These are phyloP conservation scores for Vigna trinervia DNA, from an alignment of 306 rosid species.

Conservation along the genomic window DNA sequence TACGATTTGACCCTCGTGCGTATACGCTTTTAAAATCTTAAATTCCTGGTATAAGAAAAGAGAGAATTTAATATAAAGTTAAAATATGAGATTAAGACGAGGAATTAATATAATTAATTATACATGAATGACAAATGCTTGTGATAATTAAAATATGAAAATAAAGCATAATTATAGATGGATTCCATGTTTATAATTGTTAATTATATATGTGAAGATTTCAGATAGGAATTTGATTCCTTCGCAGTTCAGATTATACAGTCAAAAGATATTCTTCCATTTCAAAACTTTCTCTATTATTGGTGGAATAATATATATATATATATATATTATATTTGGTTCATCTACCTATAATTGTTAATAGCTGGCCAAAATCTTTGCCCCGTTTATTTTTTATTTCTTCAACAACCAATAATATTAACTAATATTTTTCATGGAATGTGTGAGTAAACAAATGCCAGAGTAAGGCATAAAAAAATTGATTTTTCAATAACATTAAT, in stretches of 20 bases:
- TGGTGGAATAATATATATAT: background rate
- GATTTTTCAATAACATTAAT: too few species aligned
- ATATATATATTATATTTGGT: too few species aligned
- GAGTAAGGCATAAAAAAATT: too few species aligned
- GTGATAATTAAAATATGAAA: background rate
- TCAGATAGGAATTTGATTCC: slow-evolving; percentile 37
- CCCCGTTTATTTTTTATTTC: background rate
- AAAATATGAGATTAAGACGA: background rate
- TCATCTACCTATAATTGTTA: background rate
- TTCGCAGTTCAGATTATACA: background rate
- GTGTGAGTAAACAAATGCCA: too few species aligned
- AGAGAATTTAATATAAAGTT: background rate
- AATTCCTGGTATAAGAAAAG: background rate
- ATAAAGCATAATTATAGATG: background rate
- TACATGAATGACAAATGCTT: background rate
- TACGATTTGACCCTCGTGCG: background rate
- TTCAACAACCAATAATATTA: too few species aligned
- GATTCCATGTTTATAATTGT: background rate
- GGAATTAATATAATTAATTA: background rate
- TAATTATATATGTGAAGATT: slow-evolving; percentile 29
- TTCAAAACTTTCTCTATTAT: background rate
- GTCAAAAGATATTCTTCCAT: slow-evolving; percentile 8
- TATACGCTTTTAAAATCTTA: background rate
- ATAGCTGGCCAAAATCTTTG: background rate
- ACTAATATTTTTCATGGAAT: too few species aligned